Conservation (phyloP, 2,329 filamentous ascomycete genomes). For the Calonectria pseudoreteaudii region DNA sequence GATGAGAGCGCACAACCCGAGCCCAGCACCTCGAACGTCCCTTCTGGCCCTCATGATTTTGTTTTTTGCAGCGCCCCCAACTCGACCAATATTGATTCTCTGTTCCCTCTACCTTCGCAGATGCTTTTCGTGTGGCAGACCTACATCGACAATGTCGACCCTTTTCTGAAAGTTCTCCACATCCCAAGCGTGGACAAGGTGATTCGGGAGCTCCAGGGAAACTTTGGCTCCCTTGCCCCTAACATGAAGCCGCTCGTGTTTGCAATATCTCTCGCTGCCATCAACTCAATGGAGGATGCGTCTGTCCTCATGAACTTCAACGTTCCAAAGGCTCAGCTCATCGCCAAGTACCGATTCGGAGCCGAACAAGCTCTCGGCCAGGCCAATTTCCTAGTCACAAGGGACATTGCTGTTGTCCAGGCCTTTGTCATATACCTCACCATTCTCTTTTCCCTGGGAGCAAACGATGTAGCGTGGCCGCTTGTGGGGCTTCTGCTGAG, state of each 20-base stretch:
- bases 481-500: conserved; percentile 40
- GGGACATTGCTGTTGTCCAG: conserved; percentile 40
- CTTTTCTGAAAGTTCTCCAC: conserved; percentile 47
- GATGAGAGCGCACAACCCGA: conserved; percentile 15
- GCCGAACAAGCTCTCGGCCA: conserved; percentile 41
- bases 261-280: conserved; percentile 42
- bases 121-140: conserved; percentile 45
- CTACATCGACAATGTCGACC: conserved; percentile 46
- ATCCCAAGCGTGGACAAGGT: conserved; percentile 30
- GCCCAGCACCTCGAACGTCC: not conserved
- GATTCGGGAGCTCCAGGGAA: conserved; percentile 32
- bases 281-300: conserved; percentile 40
- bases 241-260: conserved; percentile 41
- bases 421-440: conserved; percentile 43
- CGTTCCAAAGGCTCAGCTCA: conserved; percentile 25
- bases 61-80: conserved; percentile 31
- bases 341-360: conserved; percentile 35
- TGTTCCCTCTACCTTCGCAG: conserved; percentile 44
- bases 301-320: conserved; percentile 33
- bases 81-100: conserved; percentile 21
- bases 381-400: conserved; percentile 36
- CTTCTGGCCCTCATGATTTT: conserved; percentile 31
- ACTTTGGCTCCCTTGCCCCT: conserved; percentile 33
- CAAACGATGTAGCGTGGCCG: conserved; percentile 38
- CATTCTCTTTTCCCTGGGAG: conserved; percentile 33